Conservation (phyloP, 371 early-diverging fungal species). For the Choanephora cucurbitarum region DNA sequence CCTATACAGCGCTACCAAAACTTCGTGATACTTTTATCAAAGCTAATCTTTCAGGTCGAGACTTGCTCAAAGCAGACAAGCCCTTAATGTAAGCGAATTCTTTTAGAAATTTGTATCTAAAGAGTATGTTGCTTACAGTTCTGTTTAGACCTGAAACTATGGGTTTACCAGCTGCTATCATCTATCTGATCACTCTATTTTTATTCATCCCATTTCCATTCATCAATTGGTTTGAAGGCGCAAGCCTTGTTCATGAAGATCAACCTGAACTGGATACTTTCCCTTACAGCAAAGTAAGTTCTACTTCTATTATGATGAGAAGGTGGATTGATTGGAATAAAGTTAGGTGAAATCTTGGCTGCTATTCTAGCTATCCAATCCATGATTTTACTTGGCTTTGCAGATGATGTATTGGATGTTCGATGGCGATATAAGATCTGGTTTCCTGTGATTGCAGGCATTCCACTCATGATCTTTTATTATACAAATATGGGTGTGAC, state of each 20-base stretch:
- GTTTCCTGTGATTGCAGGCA: slow-evolving; percentile 90
- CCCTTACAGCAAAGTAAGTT: slow-evolving; percentile 69
- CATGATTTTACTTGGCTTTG: slow-evolving; percentile 97
- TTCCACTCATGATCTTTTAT: slow-evolving; percentile 94
- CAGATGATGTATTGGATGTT: slow-evolving; percentile 97
- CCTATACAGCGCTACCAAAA: slow-evolving; percentile 61
- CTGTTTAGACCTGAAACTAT: slow-evolving; percentile 41
- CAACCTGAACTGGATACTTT: slow-evolving; percentile 55
- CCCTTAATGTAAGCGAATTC: slow-evolving; percentile 65
- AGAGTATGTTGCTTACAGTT: not conserved
- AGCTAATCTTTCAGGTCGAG: slow-evolving; percentile 78
- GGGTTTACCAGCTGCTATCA: slow-evolving; percentile 53
- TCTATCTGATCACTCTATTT: slow-evolving; percentile 86
- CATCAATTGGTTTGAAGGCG: slow-evolving; percentile 70
- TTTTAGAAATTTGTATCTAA: not conserved
- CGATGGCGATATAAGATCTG: slow-evolving; percentile 96
- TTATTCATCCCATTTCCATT: slow-evolving; percentile 93
- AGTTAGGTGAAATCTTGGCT: slow-evolving; percentile 86
- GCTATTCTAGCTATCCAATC: slow-evolving; percentile 87
- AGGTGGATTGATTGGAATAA: no score
- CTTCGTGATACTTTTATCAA: slow-evolving; percentile 64
- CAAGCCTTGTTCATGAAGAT: slow-evolving; percentile 39
- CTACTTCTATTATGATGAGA: no score
- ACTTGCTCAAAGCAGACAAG: slow-evolving; percentile 73
- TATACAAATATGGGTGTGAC: slow-evolving; percentile 89